Base-by-base conservation (phyloP, 1,284 basidiomycete genomes). In the Fistulina hepatica region DNA sequence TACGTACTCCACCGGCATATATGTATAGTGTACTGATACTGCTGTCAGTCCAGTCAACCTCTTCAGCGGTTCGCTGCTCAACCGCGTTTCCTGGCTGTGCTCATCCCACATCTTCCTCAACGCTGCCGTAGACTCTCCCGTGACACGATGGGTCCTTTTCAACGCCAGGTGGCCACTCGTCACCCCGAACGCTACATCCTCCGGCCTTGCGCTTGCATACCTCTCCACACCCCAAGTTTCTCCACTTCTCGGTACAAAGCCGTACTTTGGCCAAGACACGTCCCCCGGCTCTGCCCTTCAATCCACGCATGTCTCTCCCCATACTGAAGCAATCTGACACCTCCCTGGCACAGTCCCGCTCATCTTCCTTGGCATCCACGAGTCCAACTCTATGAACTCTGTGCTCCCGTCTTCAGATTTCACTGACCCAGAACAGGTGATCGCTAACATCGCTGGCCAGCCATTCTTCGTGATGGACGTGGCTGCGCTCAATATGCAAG, bases 21-120 rank as follows among this genome's bases (percentile, higher is more conserved):
- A n/a, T n/a, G n/a, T n/a, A n/a, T n/a, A n/a, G n/a, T n/a, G n/a
- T n/a, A n/a, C n/a, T n/a, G n/a, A n/a, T n/a, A n/a, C n/a, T n/a
- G 10, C 10, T 10, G 10, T 10, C 39, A 63, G 58, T 35, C 53
- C 54, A 47, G 51, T 69, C 45, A 81, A 83, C 55, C 76, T 79
- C 61, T 76, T 81, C 51, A 67, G 74, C 6, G 86, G 85, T 34
- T 82, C 81, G 12, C 83, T 86, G 12, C 64, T 92, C 27, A 94
- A 93, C 58, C 76, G 90, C 23, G 67, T 93, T 19, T 81, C 85
- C 0, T 94, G 89, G 81, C 67, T 91, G 40, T 71, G 90, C 20
- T 62, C 77, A 15, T 82, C 81, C 5, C 69, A 75, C 13, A 54
- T 68, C 4, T 83, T 86, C 54, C 64, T 93, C 31, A 85, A 84